phyloP scores from a whole-genome alignment of 2,329 filamentous ascomycete species.

The Sporothrix pallida region DNA sequence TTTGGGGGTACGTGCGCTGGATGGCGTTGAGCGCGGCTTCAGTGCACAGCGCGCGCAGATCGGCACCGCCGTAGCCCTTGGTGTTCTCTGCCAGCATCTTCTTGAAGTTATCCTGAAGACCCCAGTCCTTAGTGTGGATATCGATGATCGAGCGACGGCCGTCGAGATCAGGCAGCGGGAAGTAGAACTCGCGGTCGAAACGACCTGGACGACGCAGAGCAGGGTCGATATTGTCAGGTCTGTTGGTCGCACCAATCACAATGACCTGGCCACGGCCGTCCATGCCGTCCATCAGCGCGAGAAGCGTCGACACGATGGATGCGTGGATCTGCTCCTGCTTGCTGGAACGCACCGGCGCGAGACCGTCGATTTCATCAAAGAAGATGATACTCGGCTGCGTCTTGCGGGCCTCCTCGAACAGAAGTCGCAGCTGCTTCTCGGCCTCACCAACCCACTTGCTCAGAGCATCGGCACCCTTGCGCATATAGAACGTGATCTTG shows the following conservation, averaged over 20 bases:
- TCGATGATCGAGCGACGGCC: conserved; percentile 86
- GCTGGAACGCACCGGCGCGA: conserved; percentile 93
- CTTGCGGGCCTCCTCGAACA: conserved; percentile 94
- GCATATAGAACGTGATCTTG: conserved; percentile 99
- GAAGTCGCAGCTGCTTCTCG: conserved; percentile 87
- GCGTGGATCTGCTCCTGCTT: conserved; percentile 99
- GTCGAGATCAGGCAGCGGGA: conserved; percentile 82
- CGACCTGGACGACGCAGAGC: conserved; percentile 91
- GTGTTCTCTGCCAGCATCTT: conserved; percentile 82
- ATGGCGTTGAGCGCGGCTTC: conserved; percentile 96
- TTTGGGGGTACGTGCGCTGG: conserved; percentile 93
- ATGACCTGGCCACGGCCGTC: conserved; percentile 98
- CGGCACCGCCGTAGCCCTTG: conserved; percentile 92
- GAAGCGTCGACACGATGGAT: conserved; percentile 92
- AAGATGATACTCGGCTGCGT: conserved; percentile 99
- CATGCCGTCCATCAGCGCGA: conserved; percentile 97
- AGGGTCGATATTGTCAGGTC: conserved; percentile 94
- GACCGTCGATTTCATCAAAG: conserved; percentile 97
- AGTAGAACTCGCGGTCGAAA: conserved; percentile 98
- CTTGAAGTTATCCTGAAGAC: conserved; percentile 79
- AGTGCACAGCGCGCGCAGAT: conserved; percentile 90
- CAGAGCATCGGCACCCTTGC: conserved; percentile 94
- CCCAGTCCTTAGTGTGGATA: conserved; percentile 95
- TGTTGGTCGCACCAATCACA: conserved; percentile 97
- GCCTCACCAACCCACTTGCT: conserved; percentile 99